Conservation (phyloP, 2,329 filamentous ascomycete species). For the Rugonectria rugulosa region DNA sequence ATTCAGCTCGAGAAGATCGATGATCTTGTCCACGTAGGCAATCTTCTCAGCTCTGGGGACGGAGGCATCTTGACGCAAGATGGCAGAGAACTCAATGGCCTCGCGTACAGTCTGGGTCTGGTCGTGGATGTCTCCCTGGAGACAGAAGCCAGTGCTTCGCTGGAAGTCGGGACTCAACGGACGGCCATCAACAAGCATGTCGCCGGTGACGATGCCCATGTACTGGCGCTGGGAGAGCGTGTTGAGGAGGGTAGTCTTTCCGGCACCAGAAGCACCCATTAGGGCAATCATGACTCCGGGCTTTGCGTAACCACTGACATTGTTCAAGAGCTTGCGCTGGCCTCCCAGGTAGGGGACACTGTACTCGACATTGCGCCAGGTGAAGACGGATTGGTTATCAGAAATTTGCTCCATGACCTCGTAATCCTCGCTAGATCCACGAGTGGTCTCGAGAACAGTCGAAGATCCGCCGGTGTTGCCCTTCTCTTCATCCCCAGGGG, state of each 20-base stretch:
- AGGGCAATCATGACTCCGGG: slow-evolving; percentile 81
- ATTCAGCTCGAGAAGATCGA: slow-evolving; percentile 69
- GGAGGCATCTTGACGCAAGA: slow-evolving; percentile 64
- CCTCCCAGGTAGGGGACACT: slow-evolving; percentile 62
- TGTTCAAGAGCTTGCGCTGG: slow-evolving; percentile 40
- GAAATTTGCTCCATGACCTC: background rate
- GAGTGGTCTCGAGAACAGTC: background rate
- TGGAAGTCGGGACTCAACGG: slow-evolving; percentile 76
- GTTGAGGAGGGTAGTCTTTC: slow-evolving; percentile 86
- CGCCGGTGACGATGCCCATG: slow-evolving; percentile 74
- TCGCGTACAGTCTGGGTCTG: slow-evolving; percentile 69
- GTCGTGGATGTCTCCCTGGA: slow-evolving; percentile 71
- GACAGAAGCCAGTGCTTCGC: slow-evolving; percentile 71
- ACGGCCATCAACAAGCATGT: slow-evolving; percentile 77
- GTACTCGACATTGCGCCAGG: slow-evolving; percentile 59
- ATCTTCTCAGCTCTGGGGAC: slow-evolving; percentile 66
- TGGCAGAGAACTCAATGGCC: slow-evolving; percentile 68
- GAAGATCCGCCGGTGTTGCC: background rate
- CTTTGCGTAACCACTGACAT: slow-evolving; percentile 78
- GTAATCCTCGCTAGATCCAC: background rate
- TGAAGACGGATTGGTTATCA: background rate
- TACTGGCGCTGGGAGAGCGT: slow-evolving; percentile 75
- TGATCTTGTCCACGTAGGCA: slow-evolving; percentile 69
- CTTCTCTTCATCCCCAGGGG: background rate
- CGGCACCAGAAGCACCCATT: slow-evolving; percentile 81